Conservation (phyloP, 768 basidiomycete genomes). For the Rhodotorula babjevae region DNA sequence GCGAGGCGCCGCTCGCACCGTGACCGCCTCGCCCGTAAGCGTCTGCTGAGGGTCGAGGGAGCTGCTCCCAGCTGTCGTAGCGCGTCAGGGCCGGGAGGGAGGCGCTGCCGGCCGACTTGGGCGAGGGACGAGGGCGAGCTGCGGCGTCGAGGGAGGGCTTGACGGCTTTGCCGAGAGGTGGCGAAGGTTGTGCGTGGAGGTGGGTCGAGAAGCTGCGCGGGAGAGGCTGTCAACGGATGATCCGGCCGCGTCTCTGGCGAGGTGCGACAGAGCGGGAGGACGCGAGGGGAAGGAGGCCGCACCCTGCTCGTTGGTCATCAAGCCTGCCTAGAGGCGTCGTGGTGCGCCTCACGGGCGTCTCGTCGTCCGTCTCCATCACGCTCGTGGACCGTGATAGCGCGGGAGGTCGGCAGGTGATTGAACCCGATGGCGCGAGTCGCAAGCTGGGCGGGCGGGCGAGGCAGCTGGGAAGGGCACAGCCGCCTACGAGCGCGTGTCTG, state of each 20-base stretch:
- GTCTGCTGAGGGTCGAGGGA: neutral
- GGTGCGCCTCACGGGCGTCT: neutral
- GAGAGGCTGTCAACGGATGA: no score
- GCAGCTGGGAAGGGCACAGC: no score
- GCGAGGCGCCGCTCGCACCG: neutral
- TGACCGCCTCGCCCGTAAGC: neutral
- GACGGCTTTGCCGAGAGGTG: neutral
- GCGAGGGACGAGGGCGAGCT: neutral
- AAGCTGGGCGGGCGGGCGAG: no score
- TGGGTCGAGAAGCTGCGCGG: neutral
- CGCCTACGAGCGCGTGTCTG: no score
- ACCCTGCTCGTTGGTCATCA: constrained; percentile 2
- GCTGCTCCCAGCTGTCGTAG: constrained; percentile 4
- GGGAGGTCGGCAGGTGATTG: no score
- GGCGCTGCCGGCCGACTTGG: constrained; percentile 7
- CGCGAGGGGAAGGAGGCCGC: neutral
- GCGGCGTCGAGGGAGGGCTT: neutral
- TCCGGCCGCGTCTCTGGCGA: no score
- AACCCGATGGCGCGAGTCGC: no score
- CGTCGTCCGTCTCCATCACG: neutral
- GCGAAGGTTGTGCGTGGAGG: neutral
- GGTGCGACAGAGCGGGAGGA: neutral
- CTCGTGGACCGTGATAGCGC: no score
- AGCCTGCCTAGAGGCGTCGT: neutral
- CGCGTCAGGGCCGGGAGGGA: neutral